Conservation (phyloP, 2,329 filamentous ascomycete genomes). For the Pyrenochaeta sp. region DNA sequence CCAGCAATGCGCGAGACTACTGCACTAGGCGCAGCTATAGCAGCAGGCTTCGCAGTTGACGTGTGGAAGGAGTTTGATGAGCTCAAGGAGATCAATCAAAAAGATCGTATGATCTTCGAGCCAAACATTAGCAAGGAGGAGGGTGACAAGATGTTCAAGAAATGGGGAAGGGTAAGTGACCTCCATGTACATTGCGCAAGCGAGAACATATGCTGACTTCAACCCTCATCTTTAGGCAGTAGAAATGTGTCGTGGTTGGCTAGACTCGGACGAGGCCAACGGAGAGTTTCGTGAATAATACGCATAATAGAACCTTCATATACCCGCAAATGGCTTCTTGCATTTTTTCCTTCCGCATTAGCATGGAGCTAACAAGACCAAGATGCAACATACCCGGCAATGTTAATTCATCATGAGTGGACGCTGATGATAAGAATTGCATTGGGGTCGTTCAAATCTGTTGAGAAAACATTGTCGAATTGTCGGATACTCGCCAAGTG, state of each 20-base stretch:
- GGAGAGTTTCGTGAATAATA: constrained; percentile 41
- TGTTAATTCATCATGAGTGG: neutral
- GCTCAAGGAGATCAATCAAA: constrained; percentile 75
- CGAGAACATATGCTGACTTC: constrained; percentile 12
- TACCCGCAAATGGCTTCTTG: constrained; percentile 32
- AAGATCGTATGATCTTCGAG: constrained; percentile 73
- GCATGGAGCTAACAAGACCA: constrained; percentile 4
- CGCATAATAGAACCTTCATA: constrained; percentile 32
- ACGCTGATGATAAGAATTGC: neutral
- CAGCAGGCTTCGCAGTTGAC: constrained; percentile 82
- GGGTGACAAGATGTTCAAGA: constrained; percentile 70
- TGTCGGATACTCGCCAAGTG: neutral
- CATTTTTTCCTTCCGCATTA: constrained; percentile 9
- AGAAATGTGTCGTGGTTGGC: constrained; percentile 80
- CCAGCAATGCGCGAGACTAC: constrained; percentile 92
- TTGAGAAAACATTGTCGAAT: neutral
- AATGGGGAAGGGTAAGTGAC: constrained; percentile 67
- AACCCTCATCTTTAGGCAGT: constrained; percentile 61
- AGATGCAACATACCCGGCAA: neutral
- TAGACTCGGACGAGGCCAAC: constrained; percentile 54
- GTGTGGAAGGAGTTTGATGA: constrained; percentile 81
- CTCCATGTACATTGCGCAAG: neutral
- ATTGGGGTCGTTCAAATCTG: constrained; percentile 8
- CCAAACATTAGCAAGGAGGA: constrained; percentile 69
- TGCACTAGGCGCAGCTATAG: constrained; percentile 85